A percentile compares a stretch with the other conserved stretches of the same genome.
phyloP scores from a whole-genome alignment of 805 yeast species.

The Kodamaea kaohsiungensis region DNA sequence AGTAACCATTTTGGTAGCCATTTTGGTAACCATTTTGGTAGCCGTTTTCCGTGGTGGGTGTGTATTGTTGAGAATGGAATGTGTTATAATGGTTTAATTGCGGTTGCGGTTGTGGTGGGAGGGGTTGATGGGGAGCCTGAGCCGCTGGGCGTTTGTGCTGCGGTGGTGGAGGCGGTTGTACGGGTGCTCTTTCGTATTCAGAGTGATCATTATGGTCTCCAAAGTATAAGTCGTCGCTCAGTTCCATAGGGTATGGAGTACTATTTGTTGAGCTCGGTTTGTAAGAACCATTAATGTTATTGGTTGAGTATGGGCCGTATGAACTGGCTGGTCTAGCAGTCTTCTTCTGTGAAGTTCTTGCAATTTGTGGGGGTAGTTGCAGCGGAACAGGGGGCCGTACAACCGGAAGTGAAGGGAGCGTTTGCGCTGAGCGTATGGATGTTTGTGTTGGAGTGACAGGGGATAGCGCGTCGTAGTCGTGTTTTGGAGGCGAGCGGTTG shows the following conservation, averaged over 20 bases:
- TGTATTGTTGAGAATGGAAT: background rate
- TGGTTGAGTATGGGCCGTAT: background rate
- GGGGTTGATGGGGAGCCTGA: background rate
- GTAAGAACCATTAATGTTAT: background rate
- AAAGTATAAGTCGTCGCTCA: background rate
- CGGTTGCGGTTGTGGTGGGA: background rate
- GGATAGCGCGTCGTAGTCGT: background rate
- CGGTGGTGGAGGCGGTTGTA: background rate
- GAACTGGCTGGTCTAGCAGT: background rate
- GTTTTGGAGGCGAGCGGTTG: background rate
- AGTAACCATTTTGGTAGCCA: conserved; percentile 3
- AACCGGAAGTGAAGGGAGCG: background rate
- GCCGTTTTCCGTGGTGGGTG: background rate
- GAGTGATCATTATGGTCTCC: background rate
- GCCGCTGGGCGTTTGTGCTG: background rate
- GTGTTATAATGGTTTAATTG: background rate
- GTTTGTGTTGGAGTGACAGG: background rate
- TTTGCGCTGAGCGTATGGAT: background rate
- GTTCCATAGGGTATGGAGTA: background rate
- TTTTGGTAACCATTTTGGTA: conserved; percentile 2
- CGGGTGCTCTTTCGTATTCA: background rate
- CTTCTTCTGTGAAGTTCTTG: background rate
- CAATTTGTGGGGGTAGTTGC: conserved; percentile 4
- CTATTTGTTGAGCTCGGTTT: background rate
- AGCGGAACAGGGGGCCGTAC: conserved; percentile 5